phyloP scores from a whole-genome alignment of 2,329 filamentous ascomycete species.

The Calycina herbarum region DNA sequence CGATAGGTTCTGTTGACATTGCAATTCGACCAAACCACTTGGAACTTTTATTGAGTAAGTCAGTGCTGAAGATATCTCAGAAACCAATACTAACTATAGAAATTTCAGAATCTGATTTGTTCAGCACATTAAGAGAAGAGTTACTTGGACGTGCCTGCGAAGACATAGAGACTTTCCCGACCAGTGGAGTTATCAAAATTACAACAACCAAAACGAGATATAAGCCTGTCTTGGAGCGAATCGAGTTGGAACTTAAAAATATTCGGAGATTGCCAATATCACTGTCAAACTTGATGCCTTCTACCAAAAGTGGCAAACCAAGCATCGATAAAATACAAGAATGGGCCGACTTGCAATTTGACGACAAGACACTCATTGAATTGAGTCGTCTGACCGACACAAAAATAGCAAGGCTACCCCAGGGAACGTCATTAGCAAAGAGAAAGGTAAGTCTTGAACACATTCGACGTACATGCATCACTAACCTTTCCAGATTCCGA shows the following conservation, averaged over 20 bases:
- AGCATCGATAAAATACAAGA: slow-evolving; percentile 1
- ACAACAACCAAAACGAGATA: slow-evolving; percentile 31
- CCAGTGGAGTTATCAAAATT: slow-evolving; percentile 31
- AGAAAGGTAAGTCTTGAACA: neutral
- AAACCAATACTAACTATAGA: slow-evolving; percentile 4
- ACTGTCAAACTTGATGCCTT: slow-evolving; percentile 24
- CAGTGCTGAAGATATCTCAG: neutral
- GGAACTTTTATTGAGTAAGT: slow-evolving; percentile 35
- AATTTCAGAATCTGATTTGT: slow-evolving; percentile 21
- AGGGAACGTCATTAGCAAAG: slow-evolving; percentile 7
- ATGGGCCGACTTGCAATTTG: slow-evolving; percentile 17
- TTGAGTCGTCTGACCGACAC: slow-evolving; percentile 33
- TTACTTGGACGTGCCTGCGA: slow-evolving; percentile 21
- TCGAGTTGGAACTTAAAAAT: slow-evolving; percentile 26
- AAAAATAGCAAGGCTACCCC: slow-evolving; percentile 19
- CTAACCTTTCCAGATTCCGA: slow-evolving; percentile 16
- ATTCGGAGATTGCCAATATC: slow-evolving; percentile 24
- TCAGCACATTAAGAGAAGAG: slow-evolving; percentile 28
- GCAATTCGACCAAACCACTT: slow-evolving; percentile 29
- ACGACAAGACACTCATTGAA: slow-evolving; percentile 22
- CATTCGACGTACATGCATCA: neutral
- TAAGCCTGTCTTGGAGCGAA: slow-evolving; percentile 25
- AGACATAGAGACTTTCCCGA: slow-evolving; percentile 33
- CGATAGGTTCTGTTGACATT: slow-evolving; percentile 36
- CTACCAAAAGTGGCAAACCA: neutral